Evolutionary conservation across 352 stramenopile species (phyloP).

Genomic region (Phytopythium sindhum): DNA sequence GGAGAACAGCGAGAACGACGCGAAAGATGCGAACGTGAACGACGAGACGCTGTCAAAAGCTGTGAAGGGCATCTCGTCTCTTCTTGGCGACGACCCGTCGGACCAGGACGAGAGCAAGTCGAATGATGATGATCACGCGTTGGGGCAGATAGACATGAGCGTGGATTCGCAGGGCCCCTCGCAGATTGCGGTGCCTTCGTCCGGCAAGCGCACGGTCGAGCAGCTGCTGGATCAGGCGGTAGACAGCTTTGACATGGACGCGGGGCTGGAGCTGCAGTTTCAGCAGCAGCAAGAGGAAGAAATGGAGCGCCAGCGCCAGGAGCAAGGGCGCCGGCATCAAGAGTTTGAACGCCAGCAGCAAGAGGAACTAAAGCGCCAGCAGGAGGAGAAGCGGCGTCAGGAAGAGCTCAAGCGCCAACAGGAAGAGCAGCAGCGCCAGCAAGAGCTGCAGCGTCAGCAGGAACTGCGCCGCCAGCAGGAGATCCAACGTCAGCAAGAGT

Average conservation of each 20-base stretch:
- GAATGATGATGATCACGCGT: not conserved
- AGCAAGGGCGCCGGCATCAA: conserved; percentile 17
- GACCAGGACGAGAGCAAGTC: conserved; percentile 6
- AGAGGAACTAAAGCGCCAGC: conserved; percentile 19
- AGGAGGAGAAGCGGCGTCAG: conserved; percentile 5
- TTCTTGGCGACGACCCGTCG: conserved; percentile 18
- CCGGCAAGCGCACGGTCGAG: conserved; percentile 8
- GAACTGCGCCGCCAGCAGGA: conserved; percentile 18
- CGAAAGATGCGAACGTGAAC: conserved; percentile 1
- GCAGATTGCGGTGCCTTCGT: not conserved
- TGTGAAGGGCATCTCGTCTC: conserved; percentile 29
- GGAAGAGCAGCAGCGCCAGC: conserved; percentile 7
- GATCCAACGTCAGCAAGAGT: conserved; percentile 14
- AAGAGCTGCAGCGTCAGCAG: conserved; percentile 13
- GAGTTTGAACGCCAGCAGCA: conserved; percentile 12
- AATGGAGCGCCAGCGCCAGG: conserved; percentile 5
- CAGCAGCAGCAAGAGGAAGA: conserved; percentile 21
- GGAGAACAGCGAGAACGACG: not conserved
- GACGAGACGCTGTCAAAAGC: conserved; percentile 17
- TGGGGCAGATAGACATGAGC: not conserved
- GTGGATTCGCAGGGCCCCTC: not conserved
- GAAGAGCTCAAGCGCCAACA: conserved; percentile 10
- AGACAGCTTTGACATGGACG: conserved; percentile 12
- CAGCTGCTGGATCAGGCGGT: conserved; percentile 5
- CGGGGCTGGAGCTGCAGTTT: conserved; percentile 11